Evolutionary conservation across 352 stramenopile genomes (phyloP).

Genomic region (Pythium rhizo-oryzae): DNA sequence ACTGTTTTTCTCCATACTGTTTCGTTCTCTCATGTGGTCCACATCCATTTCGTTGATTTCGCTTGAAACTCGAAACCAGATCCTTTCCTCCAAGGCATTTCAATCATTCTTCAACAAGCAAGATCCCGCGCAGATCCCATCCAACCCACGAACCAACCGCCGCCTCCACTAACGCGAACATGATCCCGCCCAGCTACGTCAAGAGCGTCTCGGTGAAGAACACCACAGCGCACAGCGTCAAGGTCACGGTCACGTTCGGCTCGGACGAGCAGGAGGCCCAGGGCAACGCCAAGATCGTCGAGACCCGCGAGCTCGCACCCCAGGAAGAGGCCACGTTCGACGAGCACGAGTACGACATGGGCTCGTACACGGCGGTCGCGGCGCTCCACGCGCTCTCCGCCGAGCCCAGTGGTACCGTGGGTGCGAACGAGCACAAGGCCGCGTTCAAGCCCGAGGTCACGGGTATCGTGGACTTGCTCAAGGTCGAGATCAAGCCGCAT

Average conservation of each 20-base stretch:
- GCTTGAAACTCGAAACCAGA: slow-evolving; percentile 8
- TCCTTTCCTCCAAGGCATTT: neutral
- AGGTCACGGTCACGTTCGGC: slow-evolving; percentile 66
- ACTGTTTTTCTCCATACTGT: neutral
- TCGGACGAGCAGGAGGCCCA: slow-evolving; percentile 68
- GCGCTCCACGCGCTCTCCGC: slow-evolving; percentile 64
- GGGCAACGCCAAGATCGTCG: slow-evolving; percentile 66
- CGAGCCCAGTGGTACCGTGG: slow-evolving; percentile 32
- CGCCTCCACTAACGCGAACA: slow-evolving; percentile 27
- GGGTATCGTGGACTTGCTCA: slow-evolving; percentile 58
- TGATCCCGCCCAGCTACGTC: slow-evolving; percentile 63
- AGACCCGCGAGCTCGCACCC: slow-evolving; percentile 53
- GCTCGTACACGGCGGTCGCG: slow-evolving; percentile 63
- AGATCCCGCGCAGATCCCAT: neutral
- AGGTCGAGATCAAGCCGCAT: slow-evolving; percentile 60
- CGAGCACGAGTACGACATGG: slow-evolving; percentile 84
- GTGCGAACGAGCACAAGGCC: slow-evolving; percentile 33
- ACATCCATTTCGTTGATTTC: slow-evolving; percentile 7
- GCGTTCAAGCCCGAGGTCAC: slow-evolving; percentile 59
- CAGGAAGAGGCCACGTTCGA: slow-evolving; percentile 41
- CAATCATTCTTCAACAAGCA: slow-evolving; percentile 24
- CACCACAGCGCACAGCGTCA: slow-evolving; percentile 52
- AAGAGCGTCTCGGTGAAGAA: slow-evolving; percentile 80
- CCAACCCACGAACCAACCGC: neutral
- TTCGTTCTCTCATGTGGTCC: slow-evolving; percentile 27